Evolutionary conservation across 331 rosid genomes (phyloP).

Genomic region (Quercus tomentella): DNA sequence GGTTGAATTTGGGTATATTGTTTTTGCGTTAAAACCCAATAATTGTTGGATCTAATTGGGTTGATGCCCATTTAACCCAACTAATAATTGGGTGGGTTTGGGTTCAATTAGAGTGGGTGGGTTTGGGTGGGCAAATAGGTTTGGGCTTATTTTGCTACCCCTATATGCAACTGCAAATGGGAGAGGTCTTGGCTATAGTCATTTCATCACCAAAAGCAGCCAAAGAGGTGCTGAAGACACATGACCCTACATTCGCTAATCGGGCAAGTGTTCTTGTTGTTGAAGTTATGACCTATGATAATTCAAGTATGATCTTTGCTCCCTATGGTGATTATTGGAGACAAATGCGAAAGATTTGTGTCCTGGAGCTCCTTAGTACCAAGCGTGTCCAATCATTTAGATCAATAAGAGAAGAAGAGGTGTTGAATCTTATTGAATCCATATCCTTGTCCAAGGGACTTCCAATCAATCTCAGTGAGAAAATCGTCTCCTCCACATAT

Average conservation of each 20-base stretch:
- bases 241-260: slow-evolving; percentile 16
- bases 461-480: background rate
- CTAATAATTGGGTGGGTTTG: no score
- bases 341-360: slow-evolving; percentile 42
- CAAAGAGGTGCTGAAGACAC: slow-evolving; percentile 26
- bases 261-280: background rate
- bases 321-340: slow-evolving; percentile 49
- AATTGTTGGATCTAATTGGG: no score
- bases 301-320: slow-evolving; percentile 17
- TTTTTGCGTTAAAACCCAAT: no score
- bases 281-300: slow-evolving; percentile 2
- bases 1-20: no score
- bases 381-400: slow-evolving; percentile 27
- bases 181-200: slow-evolving; percentile 23
- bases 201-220: slow-evolving; percentile 30
- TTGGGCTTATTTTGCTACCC: no score
- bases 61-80: no score
- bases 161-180: no score
- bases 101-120: no score
- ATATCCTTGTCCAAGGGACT: slow-evolving; percentile 5
- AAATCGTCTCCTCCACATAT: background rate
- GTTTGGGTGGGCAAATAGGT: no score
- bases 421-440: background rate
- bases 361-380: slow-evolving; percentile 15
- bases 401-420: slow-evolving; percentile 33